These are phyloP conservation scores for Suhomyces choctaworum DNA, from an alignment of 1,139 yeast species.

Conservation along the genomic window DNA sequence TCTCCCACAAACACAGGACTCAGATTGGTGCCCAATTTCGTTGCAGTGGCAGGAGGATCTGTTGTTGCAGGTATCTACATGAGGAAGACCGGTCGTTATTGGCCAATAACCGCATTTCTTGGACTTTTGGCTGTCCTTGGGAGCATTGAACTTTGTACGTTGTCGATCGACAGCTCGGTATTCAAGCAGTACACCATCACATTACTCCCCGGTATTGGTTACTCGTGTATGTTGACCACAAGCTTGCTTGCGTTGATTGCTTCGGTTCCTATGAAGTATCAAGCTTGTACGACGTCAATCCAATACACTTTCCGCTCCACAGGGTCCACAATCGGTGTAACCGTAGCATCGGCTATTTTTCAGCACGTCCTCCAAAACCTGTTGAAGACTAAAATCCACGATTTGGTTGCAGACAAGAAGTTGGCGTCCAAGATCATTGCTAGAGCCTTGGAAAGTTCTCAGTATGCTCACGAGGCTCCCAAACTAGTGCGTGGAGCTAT, in stretches of 20 bases:
- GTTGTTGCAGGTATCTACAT: conserved; percentile 68
- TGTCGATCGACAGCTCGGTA: conserved; percentile 45
- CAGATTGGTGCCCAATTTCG: conserved; percentile 63
- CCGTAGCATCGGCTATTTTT: conserved; percentile 25
- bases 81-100: conserved; percentile 69
- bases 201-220: conserved; percentile 24
- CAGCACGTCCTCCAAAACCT: conserved; percentile 18
- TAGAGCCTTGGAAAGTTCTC: conserved; percentile 22
- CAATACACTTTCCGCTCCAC: conserved; percentile 30
- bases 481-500: conserved; percentile 20
- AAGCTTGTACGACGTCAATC: conserved; percentile 28
- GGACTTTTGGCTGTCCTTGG: conserved; percentile 52
- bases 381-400: conserved; percentile 18
- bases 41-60: conserved; percentile 71
- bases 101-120: conserved; percentile 45
- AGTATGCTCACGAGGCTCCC: conserved; percentile 23
- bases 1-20: conserved; percentile 62
- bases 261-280: conserved; percentile 24
- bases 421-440: conserved; percentile 20
- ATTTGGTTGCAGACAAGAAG: conserved; percentile 22
- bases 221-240: conserved; percentile 25
- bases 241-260: conserved; percentile 27
- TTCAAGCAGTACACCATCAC: conserved; percentile 23
- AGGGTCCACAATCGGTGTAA: conserved; percentile 28
- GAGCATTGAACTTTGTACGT: conserved; percentile 33